Percentiles rank a stretch among this genome's conserved stretches.
Conservation (phyloP, 106 monocot species). For the Agapanthus africanus region DNA sequence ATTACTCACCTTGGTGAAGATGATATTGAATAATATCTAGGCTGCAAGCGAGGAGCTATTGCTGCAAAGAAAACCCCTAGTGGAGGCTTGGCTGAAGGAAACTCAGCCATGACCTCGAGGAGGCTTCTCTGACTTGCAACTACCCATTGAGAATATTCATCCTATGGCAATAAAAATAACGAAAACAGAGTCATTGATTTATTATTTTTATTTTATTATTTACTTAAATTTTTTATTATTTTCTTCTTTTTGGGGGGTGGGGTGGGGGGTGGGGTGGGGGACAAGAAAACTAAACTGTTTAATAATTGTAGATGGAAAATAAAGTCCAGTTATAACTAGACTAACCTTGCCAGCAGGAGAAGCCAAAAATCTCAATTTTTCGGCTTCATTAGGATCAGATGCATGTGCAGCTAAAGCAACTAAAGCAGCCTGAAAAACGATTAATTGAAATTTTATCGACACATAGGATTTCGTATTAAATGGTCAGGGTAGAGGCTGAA, state of each 20-base stretch:
- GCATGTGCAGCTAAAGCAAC: conserved; percentile 91
- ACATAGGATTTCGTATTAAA: no score
- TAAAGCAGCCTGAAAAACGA: conserved; percentile 63
- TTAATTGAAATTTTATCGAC: background rate
- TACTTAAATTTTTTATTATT: no score
- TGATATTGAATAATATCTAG: conserved; percentile 97
- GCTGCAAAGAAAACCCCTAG: conserved; percentile 98
- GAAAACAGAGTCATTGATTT: background rate
- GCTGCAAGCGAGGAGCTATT: conserved; percentile 75
- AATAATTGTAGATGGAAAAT: background rate
- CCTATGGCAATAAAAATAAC: conserved; percentile 27
- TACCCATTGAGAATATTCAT: conserved; percentile 88
- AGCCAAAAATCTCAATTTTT: conserved; percentile 60
- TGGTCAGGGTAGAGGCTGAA: no score
- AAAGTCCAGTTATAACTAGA: background rate
- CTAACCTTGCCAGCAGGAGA: conserved; percentile 95
- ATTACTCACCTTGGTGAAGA: conserved; percentile 73
- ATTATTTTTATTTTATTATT: no score
- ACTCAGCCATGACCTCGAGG: conserved; percentile 93
- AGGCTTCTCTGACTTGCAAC: conserved; percentile 90
- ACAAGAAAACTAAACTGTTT: no score
- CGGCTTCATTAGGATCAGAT: conserved; percentile 77
- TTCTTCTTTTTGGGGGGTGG: no score
- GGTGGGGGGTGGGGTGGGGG: no score
- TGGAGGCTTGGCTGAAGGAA: conserved; percentile 91